phyloP scores from a whole-genome alignment of 2,329 filamentous ascomycete genomes.

The Spiromastix sp. region DNA sequence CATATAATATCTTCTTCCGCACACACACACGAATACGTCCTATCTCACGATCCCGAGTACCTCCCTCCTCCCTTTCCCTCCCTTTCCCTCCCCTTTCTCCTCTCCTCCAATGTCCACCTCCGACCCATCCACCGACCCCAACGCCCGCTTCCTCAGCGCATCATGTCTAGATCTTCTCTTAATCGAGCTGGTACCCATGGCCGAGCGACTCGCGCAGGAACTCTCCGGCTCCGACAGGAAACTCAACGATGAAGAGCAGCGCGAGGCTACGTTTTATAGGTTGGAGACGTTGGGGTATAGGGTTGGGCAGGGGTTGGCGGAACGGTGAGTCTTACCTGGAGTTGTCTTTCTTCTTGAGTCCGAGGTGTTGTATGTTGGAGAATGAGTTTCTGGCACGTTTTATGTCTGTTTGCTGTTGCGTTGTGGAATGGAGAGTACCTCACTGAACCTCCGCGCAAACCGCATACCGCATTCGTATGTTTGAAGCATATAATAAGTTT shows the following conservation, averaged over 20 bases:
- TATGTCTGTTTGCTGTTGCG: no score
- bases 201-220: slow-evolving; percentile 73
- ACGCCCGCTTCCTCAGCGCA: slow-evolving; percentile 64
- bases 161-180: slow-evolving; percentile 90
- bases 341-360: background rate
- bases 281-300: slow-evolving; percentile 80
- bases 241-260: slow-evolving; percentile 55
- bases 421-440: no score
- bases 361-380: background rate
- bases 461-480: no score
- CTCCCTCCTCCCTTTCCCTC: background rate
- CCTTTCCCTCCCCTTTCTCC: background rate
- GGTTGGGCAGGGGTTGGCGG: slow-evolving; percentile 83
- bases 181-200: slow-evolving; percentile 92
- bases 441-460: no score
- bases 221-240: slow-evolving; percentile 30
- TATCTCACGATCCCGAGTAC: no score
- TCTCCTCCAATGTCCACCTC: slow-evolving; percentile 36
- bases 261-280: slow-evolving; percentile 75
- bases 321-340: slow-evolving; percentile 59
- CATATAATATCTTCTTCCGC: background rate
- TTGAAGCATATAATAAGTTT: background rate
- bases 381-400: no score
- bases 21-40: background rate
- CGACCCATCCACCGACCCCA: slow-evolving; percentile 62